These are phyloP conservation scores for Eucalyptus tenuipes DNA, from an alignment of 345 rosid species.

Conservation along the genomic window DNA sequence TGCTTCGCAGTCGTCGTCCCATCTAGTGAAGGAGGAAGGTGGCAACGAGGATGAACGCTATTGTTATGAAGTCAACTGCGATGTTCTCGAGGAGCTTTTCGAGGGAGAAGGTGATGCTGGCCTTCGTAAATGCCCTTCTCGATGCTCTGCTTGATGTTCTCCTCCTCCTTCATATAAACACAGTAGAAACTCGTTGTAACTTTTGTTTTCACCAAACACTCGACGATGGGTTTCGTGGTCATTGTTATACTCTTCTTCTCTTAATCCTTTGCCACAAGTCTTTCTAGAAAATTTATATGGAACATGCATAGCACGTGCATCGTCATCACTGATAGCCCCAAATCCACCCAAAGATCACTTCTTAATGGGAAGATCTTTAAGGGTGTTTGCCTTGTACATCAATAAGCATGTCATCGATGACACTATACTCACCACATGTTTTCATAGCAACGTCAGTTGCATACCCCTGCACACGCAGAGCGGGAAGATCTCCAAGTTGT, in stretches of 20 bases:
- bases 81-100: conserved; percentile 44
- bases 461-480: background rate
- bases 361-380: background rate
- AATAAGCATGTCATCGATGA: background rate
- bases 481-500: background rate
- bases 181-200: background rate
- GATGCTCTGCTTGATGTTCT: background rate
- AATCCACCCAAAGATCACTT: background rate
- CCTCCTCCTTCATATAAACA: background rate
- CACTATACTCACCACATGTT: background rate
- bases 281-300: background rate
- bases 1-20: too few species aligned
- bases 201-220: background rate
- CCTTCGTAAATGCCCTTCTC: conserved; percentile 2
- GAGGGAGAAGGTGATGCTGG: conserved; percentile 45
- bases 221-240: background rate
- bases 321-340: background rate
- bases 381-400: background rate
- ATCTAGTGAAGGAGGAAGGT: too few species aligned
- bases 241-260: background rate
- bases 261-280: background rate
- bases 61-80: conserved; percentile 37
- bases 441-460: background rate
- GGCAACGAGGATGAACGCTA: too few species aligned
- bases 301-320: background rate